Evolutionary conservation across 257 asterid genomes (phyloP).

Genomic region (Penstemon newberryi): DNA sequence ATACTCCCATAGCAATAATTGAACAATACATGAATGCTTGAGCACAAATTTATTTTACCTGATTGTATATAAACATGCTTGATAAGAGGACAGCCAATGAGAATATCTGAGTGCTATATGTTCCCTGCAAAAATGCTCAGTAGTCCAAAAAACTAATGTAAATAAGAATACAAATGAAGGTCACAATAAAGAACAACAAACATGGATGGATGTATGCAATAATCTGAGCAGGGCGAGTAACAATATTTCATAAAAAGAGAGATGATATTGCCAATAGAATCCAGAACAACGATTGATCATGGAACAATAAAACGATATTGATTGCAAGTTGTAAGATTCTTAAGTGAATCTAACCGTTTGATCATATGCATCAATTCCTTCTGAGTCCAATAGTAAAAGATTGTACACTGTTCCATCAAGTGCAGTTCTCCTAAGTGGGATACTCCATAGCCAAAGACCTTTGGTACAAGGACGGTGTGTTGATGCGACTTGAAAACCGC

Average conservation of each 20-base stretch:
- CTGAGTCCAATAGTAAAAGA: constrained; percentile 88
- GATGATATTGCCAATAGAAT: not conserved
- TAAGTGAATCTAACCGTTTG: constrained; percentile 71
- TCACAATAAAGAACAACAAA: constrained; percentile 6
- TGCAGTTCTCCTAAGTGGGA: constrained; percentile 83
- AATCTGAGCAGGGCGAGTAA: no score
- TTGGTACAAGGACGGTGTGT: constrained; percentile 98
- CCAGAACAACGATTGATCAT: not conserved
- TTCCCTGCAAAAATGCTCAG: constrained; percentile 64
- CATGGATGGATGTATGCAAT: not conserved
- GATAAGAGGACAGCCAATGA: constrained; percentile 96
- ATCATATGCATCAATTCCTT: constrained; percentile 99
- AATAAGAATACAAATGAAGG: constrained; percentile 7
- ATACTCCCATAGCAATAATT: no score
- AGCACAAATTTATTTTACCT: constrained; percentile 50
- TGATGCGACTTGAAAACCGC: constrained; percentile 97
- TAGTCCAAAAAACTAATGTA: constrained; percentile 4
- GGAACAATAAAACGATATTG: not conserved
- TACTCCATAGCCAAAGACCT: constrained; percentile 99
- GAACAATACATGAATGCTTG: no score
- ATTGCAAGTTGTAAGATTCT: constrained; percentile 8
- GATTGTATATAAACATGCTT: constrained; percentile 95
- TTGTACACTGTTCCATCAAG: constrained; percentile 96
- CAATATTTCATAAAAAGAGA: constrained; percentile 1
- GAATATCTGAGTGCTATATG: constrained; percentile 94